Percentiles rank a stretch among this genome's conserved stretches.
These are phyloP conservation scores for Eragrostis curvula DNA, from an alignment of 176 grass and related monocot genomes.

Conservation along the genomic window DNA sequence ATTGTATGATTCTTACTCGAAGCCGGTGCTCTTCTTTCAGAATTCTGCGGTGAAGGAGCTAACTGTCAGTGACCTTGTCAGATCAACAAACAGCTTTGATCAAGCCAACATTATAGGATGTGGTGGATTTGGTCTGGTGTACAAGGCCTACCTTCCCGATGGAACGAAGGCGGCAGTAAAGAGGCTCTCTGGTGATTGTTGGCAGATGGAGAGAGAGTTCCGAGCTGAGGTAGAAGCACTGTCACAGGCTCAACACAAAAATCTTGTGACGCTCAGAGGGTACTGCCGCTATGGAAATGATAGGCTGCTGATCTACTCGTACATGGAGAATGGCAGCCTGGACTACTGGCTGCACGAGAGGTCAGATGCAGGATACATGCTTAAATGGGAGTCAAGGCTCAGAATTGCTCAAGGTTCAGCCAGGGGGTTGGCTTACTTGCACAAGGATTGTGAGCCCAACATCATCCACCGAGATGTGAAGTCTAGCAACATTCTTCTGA, in stretches of 20 bases:
- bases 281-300: constrained; percentile 88
- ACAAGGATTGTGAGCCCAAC: constrained; percentile 89
- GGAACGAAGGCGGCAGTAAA: constrained; percentile 91
- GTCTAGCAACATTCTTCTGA: constrained; percentile 94
- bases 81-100: constrained; percentile 95
- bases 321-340: constrained; percentile 94
- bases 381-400: constrained; percentile 85
- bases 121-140: constrained; percentile 91
- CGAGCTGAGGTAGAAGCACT: constrained; percentile 90
- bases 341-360: constrained; percentile 97
- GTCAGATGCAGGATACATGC: constrained; percentile 62
- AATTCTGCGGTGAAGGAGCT: constrained; percentile 75
- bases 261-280: constrained; percentile 84
- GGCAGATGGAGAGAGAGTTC: constrained; percentile 98
- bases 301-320: constrained; percentile 88
- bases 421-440: constrained; percentile 85
- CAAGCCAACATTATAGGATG: constrained; percentile 97
- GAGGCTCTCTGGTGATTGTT: constrained; percentile 90
- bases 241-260: constrained; percentile 85
- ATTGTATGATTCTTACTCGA: constrained; percentile 62
- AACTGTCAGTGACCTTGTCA: constrained; percentile 79
- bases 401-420: constrained; percentile 91
- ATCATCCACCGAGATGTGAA: constrained; percentile 96
- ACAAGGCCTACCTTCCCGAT: constrained; percentile 93
- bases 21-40: constrained; percentile 84